These are phyloP conservation scores for Dendrocalamus latiflorus DNA, from an alignment of 202 grass and related monocot species.

Conservation along the genomic window DNA sequence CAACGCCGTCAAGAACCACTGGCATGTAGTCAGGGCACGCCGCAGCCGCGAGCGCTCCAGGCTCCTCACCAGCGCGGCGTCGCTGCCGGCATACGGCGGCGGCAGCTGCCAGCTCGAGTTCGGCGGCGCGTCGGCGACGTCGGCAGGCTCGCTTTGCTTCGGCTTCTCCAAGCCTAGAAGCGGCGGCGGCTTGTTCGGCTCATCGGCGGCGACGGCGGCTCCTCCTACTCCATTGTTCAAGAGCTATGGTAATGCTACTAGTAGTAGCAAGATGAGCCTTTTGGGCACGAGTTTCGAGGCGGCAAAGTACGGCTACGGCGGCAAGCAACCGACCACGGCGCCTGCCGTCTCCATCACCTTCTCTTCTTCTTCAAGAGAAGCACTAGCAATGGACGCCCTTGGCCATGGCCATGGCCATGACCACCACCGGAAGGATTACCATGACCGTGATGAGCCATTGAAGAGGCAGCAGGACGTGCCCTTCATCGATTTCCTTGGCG, in stretches of 20 bases:
- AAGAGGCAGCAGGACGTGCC: slow-evolving; percentile 41
- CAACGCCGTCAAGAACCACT: slow-evolving; percentile 95
- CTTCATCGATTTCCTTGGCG: slow-evolving; percentile 87
- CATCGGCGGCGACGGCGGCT: neutral
- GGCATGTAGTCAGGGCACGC: slow-evolving; percentile 83
- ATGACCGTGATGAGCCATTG: neutral
- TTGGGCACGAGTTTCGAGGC: neutral
- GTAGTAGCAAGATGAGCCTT: neutral
- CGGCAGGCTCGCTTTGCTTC: slow-evolving; percentile 24
- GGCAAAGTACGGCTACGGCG: slow-evolving; percentile 10
- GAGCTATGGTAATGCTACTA: neutral
- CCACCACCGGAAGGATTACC: neutral
- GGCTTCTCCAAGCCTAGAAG: slow-evolving; percentile 29
- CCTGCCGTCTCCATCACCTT: slow-evolving; percentile 35
- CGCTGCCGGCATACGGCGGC: neutral
- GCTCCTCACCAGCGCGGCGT: slow-evolving; percentile 16
- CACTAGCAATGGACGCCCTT: slow-evolving; percentile 4
- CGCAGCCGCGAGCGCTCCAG: slow-evolving; percentile 51
- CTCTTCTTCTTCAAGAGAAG: slow-evolving; percentile 20
- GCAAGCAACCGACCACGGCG: neutral
- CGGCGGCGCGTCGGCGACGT: neutral
- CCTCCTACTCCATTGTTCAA: slow-evolving; percentile 9
- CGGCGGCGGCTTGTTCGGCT: neutral
- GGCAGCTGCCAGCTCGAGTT: slow-evolving; percentile 6
- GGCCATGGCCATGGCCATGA: neutral